phyloP scores from a whole-genome alignment of 1,284 basidiomycete genomes.

The Boletus sp. region DNA sequence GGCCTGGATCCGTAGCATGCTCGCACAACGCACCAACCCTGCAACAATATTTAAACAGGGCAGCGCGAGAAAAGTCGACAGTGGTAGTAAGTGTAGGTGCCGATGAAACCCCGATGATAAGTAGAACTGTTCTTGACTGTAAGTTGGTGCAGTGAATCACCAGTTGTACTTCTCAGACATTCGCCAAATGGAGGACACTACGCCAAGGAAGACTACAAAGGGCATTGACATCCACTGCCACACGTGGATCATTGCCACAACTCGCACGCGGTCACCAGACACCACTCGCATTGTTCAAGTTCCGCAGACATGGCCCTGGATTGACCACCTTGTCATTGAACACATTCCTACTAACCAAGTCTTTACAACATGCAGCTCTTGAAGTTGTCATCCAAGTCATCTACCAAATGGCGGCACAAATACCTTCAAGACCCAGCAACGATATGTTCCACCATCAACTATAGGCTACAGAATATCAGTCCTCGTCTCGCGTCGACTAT shows the following conservation, averaged over 20 bases:
- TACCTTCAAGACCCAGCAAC: conserved; percentile 31
- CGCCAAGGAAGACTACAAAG: too few relatives aligned
- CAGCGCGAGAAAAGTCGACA: too few relatives aligned
- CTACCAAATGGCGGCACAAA: conserved; percentile 25
- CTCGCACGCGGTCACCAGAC: conserved; percentile 18
- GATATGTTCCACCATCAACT: conserved; percentile 26
- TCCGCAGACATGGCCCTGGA: not conserved
- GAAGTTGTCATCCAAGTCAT: conserved; percentile 22
- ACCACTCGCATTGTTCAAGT: conserved; percentile 2
- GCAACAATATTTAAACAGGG: too few relatives aligned
- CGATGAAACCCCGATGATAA: too few relatives aligned
- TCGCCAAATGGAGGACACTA: too few relatives aligned
- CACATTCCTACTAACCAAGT: not conserved
- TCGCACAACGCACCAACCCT: too few relatives aligned
- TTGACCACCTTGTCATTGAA: not conserved
- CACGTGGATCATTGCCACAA: not conserved
- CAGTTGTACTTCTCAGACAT: too few relatives aligned
- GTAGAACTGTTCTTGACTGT: too few relatives aligned
- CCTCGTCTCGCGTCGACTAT: conserved; percentile 30
- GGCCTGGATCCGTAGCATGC: too few relatives aligned
- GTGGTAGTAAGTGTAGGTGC: too few relatives aligned
- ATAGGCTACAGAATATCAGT: conserved; percentile 27
- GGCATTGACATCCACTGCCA: not conserved
- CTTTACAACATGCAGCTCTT: conserved; percentile 24
- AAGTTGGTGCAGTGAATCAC: too few relatives aligned